phyloP scores from a whole-genome alignment of 129 eudicot species.

The Erigeron canadensis region DNA sequence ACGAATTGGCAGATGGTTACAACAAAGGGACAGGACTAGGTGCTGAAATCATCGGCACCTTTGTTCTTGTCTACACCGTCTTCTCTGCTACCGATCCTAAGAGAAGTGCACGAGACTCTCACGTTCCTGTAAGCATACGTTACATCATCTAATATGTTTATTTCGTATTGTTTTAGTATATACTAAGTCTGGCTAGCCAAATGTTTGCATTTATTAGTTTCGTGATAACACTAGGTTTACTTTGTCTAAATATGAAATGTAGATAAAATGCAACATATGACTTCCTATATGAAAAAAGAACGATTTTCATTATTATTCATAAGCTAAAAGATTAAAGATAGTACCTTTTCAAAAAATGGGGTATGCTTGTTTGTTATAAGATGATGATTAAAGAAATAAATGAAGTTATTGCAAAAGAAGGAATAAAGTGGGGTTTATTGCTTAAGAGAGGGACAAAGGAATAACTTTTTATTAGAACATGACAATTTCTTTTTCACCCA shows the following conservation, averaged over 20 bases:
- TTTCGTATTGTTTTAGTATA: neutral
- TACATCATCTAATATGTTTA: neutral
- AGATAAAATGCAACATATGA: too few species aligned
- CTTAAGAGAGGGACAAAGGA: constrained; percentile 23
- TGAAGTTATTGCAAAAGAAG: constrained; percentile 15
- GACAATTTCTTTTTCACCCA: constrained; percentile 29
- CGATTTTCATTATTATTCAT: too few species aligned
- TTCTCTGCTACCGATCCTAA: constrained; percentile 92
- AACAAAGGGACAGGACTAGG: constrained; percentile 76
- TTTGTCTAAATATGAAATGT: too few species aligned
- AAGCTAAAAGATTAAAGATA: too few species aligned
- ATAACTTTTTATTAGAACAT: constrained; percentile 30
- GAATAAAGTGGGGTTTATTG: constrained; percentile 26
- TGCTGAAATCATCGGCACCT: constrained; percentile 91
- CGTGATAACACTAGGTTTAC: too few species aligned
- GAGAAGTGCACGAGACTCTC: constrained; percentile 92
- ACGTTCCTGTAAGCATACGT: constrained; percentile 69
- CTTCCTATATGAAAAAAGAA: too few species aligned
- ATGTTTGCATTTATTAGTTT: too few species aligned
- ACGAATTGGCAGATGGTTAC: constrained; percentile 63
- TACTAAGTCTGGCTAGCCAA: neutral
- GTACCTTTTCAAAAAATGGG: too few species aligned
- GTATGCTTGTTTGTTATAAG: too few species aligned
- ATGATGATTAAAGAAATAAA: neutral
- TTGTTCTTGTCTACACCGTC: constrained; percentile 86